Evolutionary conservation across 139 green algal genomes (phyloP).

Genomic region (Micromonas commoda): DNA sequence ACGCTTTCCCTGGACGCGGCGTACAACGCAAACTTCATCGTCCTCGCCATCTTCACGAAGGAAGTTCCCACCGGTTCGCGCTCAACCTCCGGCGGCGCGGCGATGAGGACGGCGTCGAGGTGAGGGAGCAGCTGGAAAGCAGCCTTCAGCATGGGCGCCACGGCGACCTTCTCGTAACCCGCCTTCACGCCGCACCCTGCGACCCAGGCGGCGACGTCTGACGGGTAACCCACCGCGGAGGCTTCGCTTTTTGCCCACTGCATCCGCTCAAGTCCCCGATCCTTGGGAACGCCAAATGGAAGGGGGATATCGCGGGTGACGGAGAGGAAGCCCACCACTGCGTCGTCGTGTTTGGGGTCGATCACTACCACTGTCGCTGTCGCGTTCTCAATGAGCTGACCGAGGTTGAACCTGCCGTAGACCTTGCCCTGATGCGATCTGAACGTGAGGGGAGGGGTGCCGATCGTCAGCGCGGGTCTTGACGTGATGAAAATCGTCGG

Average conservation of each 20-base stretch:
- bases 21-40: not conserved
- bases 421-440: not conserved
- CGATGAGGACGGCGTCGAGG: not conserved
- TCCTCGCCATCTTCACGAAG: not conserved
- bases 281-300: not conserved
- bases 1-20: not conserved
- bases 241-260: not conserved
- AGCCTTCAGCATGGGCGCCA: not conserved
- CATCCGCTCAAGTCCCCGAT: not conserved
- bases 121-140: not conserved
- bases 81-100: not conserved
- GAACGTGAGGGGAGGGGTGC: not conserved
- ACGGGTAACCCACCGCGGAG: not conserved
- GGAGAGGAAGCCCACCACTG: not conserved
- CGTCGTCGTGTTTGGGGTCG: not conserved
- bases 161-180: not conserved
- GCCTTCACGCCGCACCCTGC: not conserved
- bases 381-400: conserved; percentile 2
- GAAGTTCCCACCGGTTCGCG: not conserved
- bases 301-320: not conserved
- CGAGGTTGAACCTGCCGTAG: not conserved
- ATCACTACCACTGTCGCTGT: not conserved
- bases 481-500: too few relatives aligned
- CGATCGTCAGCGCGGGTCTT: too few relatives aligned
- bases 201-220: not conserved